Evolutionary conservation across 305 asterid species (phyloP).

Genomic region (Coffea humblotiana): DNA sequence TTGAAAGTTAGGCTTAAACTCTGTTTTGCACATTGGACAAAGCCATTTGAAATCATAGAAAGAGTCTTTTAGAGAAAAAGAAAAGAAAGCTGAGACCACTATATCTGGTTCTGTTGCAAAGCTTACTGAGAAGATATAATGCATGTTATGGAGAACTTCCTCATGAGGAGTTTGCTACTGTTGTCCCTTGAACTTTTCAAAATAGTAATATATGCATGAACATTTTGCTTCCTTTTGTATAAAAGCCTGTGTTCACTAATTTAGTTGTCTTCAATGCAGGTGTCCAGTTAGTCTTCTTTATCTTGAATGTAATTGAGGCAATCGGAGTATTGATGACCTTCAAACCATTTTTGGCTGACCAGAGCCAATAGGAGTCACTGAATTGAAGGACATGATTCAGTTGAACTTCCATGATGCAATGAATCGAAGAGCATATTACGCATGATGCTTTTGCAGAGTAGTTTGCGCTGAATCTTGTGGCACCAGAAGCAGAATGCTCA

Average conservation of each 20-base stretch:
- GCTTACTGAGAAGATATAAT: neutral
- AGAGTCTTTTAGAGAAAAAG: too few relatives aligned
- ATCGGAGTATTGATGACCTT: slow-evolving; percentile 51
- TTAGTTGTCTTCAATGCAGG: slow-evolving; percentile 37
- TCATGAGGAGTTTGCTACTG: neutral
- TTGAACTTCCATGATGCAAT: neutral
- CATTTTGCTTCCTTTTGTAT: neutral
- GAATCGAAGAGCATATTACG: too few relatives aligned
- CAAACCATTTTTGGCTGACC: slow-evolving; percentile 55
- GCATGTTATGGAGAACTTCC: neutral
- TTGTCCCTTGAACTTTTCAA: too few relatives aligned
- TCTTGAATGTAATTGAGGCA: slow-evolving; percentile 49
- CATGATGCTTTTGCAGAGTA: too few relatives aligned
- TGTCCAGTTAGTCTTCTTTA: slow-evolving; percentile 59
- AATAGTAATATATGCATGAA: too few relatives aligned
- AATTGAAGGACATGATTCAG: neutral
- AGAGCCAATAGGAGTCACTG: neutral
- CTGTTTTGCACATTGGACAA: too few relatives aligned
- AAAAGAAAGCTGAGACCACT: neutral
- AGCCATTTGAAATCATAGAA: neutral
- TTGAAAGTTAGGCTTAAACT: too few relatives aligned
- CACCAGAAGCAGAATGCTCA: too few relatives aligned
- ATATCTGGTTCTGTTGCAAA: neutral
- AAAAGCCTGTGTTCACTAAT: neutral
- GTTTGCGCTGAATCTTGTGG: too few relatives aligned